These are phyloP conservation scores for Detonula confervacea DNA, from an alignment of 352 stramenopile species.

Conservation along the genomic window DNA sequence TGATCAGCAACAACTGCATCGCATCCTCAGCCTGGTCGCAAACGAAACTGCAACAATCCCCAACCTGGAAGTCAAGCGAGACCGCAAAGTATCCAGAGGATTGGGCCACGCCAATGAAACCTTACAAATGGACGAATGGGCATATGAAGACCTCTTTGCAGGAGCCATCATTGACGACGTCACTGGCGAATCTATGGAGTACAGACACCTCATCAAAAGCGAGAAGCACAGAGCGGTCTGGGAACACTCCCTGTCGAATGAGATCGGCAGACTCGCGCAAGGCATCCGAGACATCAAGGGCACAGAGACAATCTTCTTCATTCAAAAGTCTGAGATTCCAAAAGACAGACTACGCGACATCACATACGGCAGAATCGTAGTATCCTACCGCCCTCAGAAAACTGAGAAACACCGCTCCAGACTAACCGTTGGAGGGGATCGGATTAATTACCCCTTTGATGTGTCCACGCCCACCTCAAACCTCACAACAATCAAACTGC, in stretches of 20 bases:
- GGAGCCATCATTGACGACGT: background rate
- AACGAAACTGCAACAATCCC: too few relatives aligned
- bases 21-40: too few relatives aligned
- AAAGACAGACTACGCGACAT: background rate
- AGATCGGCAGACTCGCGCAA: constrained; percentile 12
- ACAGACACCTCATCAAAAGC: constrained; percentile 6
- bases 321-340: constrained; percentile 20
- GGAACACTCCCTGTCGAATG: background rate
- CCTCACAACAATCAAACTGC: constrained; percentile 24
- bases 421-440: constrained; percentile 16
- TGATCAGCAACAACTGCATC: too few relatives aligned
- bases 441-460: constrained; percentile 7
- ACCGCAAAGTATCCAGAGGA: too few relatives aligned
- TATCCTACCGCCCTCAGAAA: constrained; percentile 4
- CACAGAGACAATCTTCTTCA: constrained; percentile 42
- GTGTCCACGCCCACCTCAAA: background rate
- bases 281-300: constrained; percentile 14
- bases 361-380: constrained; percentile 10
- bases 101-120: background rate
- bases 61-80: too few relatives aligned
- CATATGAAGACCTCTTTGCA: too few relatives aligned
- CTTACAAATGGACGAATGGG: background rate
- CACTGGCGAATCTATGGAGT: constrained; percentile 3
- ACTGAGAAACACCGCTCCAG: background rate
- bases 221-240: background rate